phyloP scores from a whole-genome alignment of 2,329 filamentous ascomycete genomes.

The Leptographium radiaticola region DNA sequence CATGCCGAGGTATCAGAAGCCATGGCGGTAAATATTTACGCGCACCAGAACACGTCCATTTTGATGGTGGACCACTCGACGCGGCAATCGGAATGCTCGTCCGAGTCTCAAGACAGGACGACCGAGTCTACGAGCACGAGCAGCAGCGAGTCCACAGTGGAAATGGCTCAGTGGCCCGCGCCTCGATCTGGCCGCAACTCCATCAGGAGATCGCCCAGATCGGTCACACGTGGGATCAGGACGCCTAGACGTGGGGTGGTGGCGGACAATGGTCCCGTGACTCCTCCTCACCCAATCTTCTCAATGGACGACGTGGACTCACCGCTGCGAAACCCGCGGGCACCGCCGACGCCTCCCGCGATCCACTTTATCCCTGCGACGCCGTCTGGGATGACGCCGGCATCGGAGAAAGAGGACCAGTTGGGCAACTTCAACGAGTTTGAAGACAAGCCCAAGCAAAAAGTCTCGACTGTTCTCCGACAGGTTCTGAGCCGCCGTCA shows the following conservation, averaged over 20 bases:
- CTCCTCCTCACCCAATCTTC: constrained; percentile 37
- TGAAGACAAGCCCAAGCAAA: constrained; percentile 20
- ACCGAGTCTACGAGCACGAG: not conserved
- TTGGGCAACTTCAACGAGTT: constrained; percentile 38
- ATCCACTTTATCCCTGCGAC: constrained; percentile 52
- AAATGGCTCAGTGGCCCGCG: not conserved
- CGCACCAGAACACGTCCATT: constrained; percentile 52
- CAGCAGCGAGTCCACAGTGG: constrained; percentile 2
- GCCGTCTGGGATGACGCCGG: constrained; percentile 44
- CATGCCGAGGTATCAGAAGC: constrained; percentile 49
- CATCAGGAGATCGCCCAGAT: not conserved
- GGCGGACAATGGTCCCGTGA: constrained; percentile 24
- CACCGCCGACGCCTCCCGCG: constrained; percentile 5
- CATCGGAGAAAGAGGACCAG: constrained; percentile 35
- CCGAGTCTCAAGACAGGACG: constrained; percentile 11
- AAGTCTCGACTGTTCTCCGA: constrained; percentile 35
- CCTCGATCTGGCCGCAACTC: not conserved
- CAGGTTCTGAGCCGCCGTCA: constrained; percentile 28
- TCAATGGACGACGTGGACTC: constrained; percentile 44
- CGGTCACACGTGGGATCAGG: not conserved
- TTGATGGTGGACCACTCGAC: constrained; percentile 45
- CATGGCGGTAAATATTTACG: constrained; percentile 46
- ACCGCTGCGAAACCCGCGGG: constrained; percentile 47
- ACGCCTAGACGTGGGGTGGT: constrained; percentile 20
- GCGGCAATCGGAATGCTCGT: constrained; percentile 33